Percentiles rank a stretch among this genome's conserved stretches.
Conservation (phyloP, 164 flowering plant genomes). For the Aristolochia fimbriata region DNA sequence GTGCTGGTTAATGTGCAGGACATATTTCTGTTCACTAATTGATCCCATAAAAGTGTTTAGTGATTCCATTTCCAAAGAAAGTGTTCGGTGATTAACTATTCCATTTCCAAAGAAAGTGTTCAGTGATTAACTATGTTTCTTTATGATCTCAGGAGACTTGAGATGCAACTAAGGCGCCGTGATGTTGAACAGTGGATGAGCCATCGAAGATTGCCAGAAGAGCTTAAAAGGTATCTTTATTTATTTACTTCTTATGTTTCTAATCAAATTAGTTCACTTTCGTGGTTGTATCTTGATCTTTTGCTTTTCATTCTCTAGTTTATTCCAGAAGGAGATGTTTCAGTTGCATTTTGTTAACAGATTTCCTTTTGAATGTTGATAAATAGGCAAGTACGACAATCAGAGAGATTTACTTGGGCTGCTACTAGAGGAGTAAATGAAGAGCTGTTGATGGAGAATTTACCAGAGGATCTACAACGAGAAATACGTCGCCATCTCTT, state of each 20-base stretch:
- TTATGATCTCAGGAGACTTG: slow-evolving; percentile 16
- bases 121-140: background rate
- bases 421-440: slow-evolving; percentile 77
- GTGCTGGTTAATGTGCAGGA: no score
- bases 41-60: no score
- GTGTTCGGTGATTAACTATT: no score
- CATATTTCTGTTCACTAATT: no score
- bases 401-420: slow-evolving; percentile 74
- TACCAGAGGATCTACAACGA: slow-evolving; percentile 85
- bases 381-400: slow-evolving; percentile 52
- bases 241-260: background rate
- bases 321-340: no score
- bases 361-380: background rate
- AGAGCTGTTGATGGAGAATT: slow-evolving; percentile 49
- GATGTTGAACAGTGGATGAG: slow-evolving; percentile 30
- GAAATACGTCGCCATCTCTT: slow-evolving; percentile 79
- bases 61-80: no score
- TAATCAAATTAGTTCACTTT: no score
- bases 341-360: no score
- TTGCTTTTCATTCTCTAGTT: no score
- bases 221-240: slow-evolving; percentile 14
- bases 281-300: no score
- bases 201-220: slow-evolving; percentile 21
- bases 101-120: no score
- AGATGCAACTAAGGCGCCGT: slow-evolving; percentile 27